Evolutionary conservation across 805 yeast genomes (phyloP).

Genomic region (Starmerella etchellsii): DNA sequence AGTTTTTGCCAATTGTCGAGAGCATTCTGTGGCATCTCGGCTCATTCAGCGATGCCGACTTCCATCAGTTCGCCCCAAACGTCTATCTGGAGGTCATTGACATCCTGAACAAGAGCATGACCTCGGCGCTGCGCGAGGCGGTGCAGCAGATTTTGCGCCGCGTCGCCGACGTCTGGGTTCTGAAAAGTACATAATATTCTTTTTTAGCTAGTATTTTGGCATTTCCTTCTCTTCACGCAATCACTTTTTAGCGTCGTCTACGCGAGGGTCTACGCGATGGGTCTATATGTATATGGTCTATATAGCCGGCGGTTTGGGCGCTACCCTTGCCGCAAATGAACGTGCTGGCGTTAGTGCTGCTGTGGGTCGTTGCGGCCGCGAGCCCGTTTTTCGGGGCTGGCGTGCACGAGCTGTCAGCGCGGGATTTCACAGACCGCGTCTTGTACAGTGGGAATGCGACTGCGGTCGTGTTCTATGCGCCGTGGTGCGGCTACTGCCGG

Average conservation of each 20-base stretch:
- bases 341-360: too few relatives aligned
- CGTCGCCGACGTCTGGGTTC: slow-evolving; percentile 33
- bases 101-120: slow-evolving; percentile 28
- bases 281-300: too few relatives aligned
- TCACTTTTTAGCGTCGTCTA: neutral
- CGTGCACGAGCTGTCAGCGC: slow-evolving; percentile 18
- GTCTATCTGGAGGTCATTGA: slow-evolving; percentile 21
- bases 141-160: slow-evolving; percentile 30
- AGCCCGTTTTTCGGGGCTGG: slow-evolving; percentile 9
- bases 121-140: slow-evolving; percentile 27
- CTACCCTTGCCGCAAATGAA: too few relatives aligned
- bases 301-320: too few relatives aligned
- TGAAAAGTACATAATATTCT: neutral
- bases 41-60: slow-evolving; percentile 64
- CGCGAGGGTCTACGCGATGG: neutral
- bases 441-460: slow-evolving; percentile 63
- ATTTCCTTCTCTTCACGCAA: too few relatives aligned
- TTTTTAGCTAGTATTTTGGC: too few relatives aligned
- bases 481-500: slow-evolving; percentile 98
- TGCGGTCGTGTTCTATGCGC: slow-evolving; percentile 84
- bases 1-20: slow-evolving; percentile 88
- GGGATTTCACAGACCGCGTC: slow-evolving; percentile 53
- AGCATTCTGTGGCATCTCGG: slow-evolving; percentile 75
- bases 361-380: neutral
- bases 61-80: slow-evolving; percentile 25